A percentile compares a stretch with the other conserved stretches of the same genome.
These are phyloP conservation scores for Scolecobasidium constrictum DNA, from an alignment of 2,329 filamentous ascomycete genomes.

Conservation along the genomic window DNA sequence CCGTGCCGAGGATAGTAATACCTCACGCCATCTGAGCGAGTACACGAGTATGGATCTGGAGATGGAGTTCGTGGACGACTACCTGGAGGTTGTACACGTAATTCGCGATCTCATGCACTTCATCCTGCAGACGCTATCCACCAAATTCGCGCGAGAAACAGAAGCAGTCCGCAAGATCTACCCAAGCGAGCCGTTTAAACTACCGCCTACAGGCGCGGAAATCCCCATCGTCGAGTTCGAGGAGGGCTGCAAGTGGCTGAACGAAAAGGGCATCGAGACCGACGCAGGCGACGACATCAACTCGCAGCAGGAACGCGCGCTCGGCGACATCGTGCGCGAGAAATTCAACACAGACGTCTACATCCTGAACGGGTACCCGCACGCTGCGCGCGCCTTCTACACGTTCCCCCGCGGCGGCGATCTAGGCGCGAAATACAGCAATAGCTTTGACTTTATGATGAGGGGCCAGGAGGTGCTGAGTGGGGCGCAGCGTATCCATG, in stretches of 20 bases:
- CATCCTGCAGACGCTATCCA: slow-evolving; percentile 66
- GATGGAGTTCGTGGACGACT: slow-evolving; percentile 75
- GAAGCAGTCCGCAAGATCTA: slow-evolving; percentile 63
- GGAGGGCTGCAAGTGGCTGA: slow-evolving; percentile 66
- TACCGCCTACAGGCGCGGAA: slow-evolving; percentile 60
- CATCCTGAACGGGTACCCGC: slow-evolving; percentile 91
- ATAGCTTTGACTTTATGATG: slow-evolving; percentile 63
- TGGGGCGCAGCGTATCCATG: slow-evolving; percentile 55
- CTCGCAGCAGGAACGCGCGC: slow-evolving; percentile 77
- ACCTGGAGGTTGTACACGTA: slow-evolving; percentile 62
- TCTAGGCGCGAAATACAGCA: slow-evolving; percentile 36
- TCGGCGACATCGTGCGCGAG: slow-evolving; percentile 72
- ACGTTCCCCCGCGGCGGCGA: slow-evolving; percentile 61
- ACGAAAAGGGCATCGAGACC: slow-evolving; percentile 66
- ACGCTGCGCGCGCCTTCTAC: slow-evolving; percentile 82
- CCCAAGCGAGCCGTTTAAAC: slow-evolving; percentile 65
- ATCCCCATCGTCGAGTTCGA: slow-evolving; percentile 65
- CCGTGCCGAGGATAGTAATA: slow-evolving; percentile 79
- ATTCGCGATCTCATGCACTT: slow-evolving; percentile 64
- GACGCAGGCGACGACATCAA: slow-evolving; percentile 65
- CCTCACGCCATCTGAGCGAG: slow-evolving; percentile 75
- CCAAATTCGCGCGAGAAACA: slow-evolving; percentile 59
- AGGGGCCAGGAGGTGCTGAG: slow-evolving; percentile 59
- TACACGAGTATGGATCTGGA: slow-evolving; percentile 84
- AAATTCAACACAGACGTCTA: slow-evolving; percentile 97